Base-by-base conservation (phyloP, 306 rosid genomes). In the Crataegus laevigata region DNA sequence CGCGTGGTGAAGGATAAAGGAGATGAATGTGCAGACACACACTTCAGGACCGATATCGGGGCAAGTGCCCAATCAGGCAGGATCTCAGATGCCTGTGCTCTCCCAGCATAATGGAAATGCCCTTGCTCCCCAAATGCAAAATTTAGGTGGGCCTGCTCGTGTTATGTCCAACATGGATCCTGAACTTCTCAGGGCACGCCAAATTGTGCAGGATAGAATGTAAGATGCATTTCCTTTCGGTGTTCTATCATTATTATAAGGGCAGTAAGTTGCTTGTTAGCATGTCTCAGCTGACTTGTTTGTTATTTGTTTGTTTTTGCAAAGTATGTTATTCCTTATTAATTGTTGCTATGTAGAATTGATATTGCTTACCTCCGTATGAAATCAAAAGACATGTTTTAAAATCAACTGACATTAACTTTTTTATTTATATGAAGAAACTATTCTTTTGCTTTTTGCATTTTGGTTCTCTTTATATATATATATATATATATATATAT, bases 41-140 rank as follows among this genome's bases (percentile, higher is more conserved):
- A 76, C 85, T 77, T 79, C 91, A 2, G 92, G 93, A 22, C 89
- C 87, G 43, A 85, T 90, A 52, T 84, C 93, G 8, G 91, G 96
- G 69, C 89, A 88, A 87, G 88, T 87, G 75, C 88, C 91, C 64
- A 88, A 83, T 81, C 93, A 91, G 86, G 81, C 91, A 40, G 93
- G 87, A 40, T 75, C 85, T 43, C 93, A 84, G 84, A 77, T 90
- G 75, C 84, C 98, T 55, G 87, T 85, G 73, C 66, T 75, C 36
- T 58, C 83, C 73, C 91, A 85, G 75, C 79, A 82, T 58, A 92
- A 87, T 78, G 94, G 94, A 50, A 90, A 85, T 72, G 66, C 81
- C 58, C 86, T 82, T 65, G 83, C 90, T 75, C 69, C 83, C 40
- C 98, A 85, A 72, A 78, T 87, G 80, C 84, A 87, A 72, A 82